Conservation (phyloP, 2,329 filamentous ascomycete genomes). For the Cercospora nicotianae region DNA sequence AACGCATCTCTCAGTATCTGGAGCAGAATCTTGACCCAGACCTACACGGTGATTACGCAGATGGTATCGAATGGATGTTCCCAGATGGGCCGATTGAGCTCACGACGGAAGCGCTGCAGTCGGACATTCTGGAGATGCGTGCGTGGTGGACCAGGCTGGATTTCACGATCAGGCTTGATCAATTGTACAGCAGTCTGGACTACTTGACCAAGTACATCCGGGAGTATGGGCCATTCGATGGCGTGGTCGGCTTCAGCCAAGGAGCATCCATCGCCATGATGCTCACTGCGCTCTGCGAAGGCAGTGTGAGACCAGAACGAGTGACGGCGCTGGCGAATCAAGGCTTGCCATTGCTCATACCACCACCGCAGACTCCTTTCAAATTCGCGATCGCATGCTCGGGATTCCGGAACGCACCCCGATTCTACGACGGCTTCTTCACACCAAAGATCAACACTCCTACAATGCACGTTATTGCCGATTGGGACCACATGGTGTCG, state of each 20-base stretch:
- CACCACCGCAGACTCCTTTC: slow-evolving; percentile 27
- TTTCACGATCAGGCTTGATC: slow-evolving; percentile 24
- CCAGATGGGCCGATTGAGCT: slow-evolving; percentile 23
- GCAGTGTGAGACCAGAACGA: slow-evolving; percentile 19
- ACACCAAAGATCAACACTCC: slow-evolving; percentile 23
- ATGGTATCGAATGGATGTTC: slow-evolving; percentile 23
- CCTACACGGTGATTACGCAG: slow-evolving; percentile 16
- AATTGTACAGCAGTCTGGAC: slow-evolving; percentile 23
- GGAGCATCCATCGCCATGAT: slow-evolving; percentile 32
- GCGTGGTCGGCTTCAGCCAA: slow-evolving; percentile 25
- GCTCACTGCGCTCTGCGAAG: slow-evolving; percentile 27
- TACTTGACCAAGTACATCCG: slow-evolving; percentile 23
- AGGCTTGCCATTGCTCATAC: slow-evolving; percentile 19
- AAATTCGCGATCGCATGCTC: slow-evolving; percentile 27
- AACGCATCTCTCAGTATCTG: slow-evolving; percentile 18
- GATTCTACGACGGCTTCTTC: slow-evolving; percentile 28
- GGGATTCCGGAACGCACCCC: slow-evolving; percentile 21
- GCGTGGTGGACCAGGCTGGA: slow-evolving; percentile 24
- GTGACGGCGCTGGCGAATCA: slow-evolving; percentile 19
- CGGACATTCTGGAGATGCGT: slow-evolving; percentile 22
- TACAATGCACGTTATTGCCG: slow-evolving; percentile 20
- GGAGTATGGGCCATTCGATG: slow-evolving; percentile 24
- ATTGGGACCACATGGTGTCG: slow-evolving; percentile 27
- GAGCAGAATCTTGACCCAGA: slow-evolving; percentile 15
- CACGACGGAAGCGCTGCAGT: slow-evolving; percentile 17